These are phyloP conservation scores for Trypanosoma melophagium DNA, from an alignment of 208 protist species.

Conservation along the genomic window DNA sequence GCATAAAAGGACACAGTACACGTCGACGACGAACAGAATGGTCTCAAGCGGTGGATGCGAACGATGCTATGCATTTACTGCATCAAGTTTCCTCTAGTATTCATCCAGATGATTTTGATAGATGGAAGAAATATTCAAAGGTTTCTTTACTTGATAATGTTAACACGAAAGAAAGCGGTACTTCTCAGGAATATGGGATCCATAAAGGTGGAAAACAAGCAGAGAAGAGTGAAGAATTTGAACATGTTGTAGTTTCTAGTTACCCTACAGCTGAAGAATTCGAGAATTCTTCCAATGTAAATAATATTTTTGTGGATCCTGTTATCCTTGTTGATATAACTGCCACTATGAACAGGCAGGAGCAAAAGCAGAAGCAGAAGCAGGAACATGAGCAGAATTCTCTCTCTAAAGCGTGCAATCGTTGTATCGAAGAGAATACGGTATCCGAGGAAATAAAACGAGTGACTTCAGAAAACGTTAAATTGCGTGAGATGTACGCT, in stretches of 20 bases:
- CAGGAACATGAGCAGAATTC: not conserved
- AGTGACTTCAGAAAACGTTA: constrained; percentile 11
- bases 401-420: not conserved
- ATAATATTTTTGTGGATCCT: constrained; percentile 21
- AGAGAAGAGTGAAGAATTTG: not conserved
- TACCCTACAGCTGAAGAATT: too few species aligned
- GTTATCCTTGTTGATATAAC: constrained; percentile 64
- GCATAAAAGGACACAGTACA: constrained; percentile 2
- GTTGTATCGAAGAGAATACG: not conserved
- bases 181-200: not conserved
- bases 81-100: constrained; percentile 12
- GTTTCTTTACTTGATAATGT: not conserved
- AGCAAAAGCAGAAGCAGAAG: not conserved
- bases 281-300: too few species aligned
- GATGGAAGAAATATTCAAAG: not conserved
- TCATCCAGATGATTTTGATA: constrained; percentile 6
- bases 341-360: constrained; percentile 20
- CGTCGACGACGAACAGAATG: constrained; percentile 7
- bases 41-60: constrained; percentile 1
- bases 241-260: too few species aligned
- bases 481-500: not conserved
- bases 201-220: not conserved
- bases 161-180: not conserved
- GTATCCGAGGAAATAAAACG: constrained; percentile 12
- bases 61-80: constrained; percentile 4